Base-by-base conservation (phyloP, 768 basidiomycete genomes). In the Lactarius sanguifluus region DNA sequence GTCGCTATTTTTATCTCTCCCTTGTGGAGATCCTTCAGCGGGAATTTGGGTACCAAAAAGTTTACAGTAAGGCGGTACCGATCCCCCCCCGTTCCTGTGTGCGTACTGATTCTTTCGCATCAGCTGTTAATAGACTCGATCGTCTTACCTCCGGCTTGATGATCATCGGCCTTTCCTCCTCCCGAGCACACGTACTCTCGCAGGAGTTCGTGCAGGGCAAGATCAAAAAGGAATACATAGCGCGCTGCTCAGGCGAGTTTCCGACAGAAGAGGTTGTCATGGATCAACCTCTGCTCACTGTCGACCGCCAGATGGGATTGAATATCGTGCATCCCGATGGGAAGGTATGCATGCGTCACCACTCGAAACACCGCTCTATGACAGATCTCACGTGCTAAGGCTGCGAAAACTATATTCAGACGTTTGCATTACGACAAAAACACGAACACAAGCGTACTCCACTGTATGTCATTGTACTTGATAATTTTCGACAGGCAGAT, bases 291-390 rank as follows among this genome's bases (percentile, higher is more conserved):
- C 78, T 99, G 8, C 76, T 99, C 64, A 95, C 94, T 0, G 87
- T 98, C 1, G 97, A 99, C 77, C 83, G 95, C 60, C 96, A 98
- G 74, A 95, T 98, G 88, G 97, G 97, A 4, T 77, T 99, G 56
- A 98, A 98, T 67, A 90, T 98, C 60, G 92, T 98, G 18, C 94
- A 97, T 73, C 94, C 96, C 0, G 88, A 96, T 64, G 97, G 97
- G 52, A 95, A 98, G 83, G 94, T 93, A 72, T 43, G 77, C 64
- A 8, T 41, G 45, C 15, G 13, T 34, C 59, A 20, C n/a, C 7
- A 20, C 59, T 47, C 2, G 13, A 41, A 15, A 1, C 40, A 18
- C 28, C 25, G 1, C 72, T 68, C 23, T 2, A 40, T 57, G 20
- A 50, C 36, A 58, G n/a, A 62, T 59, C 25, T 50, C 18, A 15